Base-by-base conservation (phyloP, 495 filamentous ascomycete species). In the Lophium mytilinum region DNA sequence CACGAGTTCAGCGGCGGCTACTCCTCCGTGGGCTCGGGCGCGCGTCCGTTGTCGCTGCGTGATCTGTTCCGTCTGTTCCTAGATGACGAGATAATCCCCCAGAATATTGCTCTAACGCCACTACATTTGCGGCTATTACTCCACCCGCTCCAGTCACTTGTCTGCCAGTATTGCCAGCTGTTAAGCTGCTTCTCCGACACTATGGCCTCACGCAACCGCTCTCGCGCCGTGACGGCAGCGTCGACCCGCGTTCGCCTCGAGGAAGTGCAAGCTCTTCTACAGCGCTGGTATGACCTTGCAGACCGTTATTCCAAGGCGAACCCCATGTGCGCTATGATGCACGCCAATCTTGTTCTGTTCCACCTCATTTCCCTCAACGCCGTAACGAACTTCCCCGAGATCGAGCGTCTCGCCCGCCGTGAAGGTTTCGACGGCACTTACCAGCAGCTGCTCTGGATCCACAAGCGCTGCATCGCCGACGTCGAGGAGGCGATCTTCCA, bases 321-420 rank as follows among this genome's bases (percentile, higher is more conserved):
- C 54, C 66, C 64, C 10, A 55, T 68, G 49, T 72, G 71, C 54
- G 39, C 69, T 1, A 67, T 69, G 66, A 74, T 74, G 70, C 69
- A 72, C 50, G 78, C 78, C 51, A 84, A 79, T 63, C 65, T 85
- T n/a, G 75, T 80, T 10, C 76, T 86, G 59, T 84, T 79, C 67
- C 82, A 86, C 58, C 73, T 86, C 33, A 78, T 85, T 55, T 78
- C 73, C 33, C 73, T 86, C 37, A 84, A 84, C 61, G 74, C 76
- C 10, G 70, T 80, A 5, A 77, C 78, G 30, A 78, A 78, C 66
- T 81, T 85, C 60, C 70, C 75, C 7, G 77, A 79, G 55, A 79
- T 84, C 37, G 83, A 86, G 67, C 70, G 75, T 0, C 62, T 83
- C 2, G 80, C 81, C 4, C 73, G 82, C 17, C 68, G 73, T 30